Conservation (phyloP, 441 rosid species). For the Isatis lusitanica region DNA sequence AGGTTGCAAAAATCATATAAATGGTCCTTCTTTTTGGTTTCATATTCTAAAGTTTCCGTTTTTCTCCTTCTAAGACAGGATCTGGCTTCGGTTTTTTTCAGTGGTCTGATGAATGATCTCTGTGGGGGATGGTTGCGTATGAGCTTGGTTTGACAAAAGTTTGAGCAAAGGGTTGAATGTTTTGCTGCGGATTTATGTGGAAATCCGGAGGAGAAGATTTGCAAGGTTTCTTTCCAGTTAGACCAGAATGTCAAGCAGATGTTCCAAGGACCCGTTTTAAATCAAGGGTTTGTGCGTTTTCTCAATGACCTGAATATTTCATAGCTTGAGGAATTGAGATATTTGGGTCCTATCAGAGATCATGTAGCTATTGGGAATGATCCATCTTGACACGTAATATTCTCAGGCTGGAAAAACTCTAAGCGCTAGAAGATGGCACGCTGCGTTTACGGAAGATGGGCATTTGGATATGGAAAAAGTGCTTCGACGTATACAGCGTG, state of each 20-base stretch:
- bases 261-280: conserved; percentile 73
- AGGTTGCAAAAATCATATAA: background rate
- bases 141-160: background rate
- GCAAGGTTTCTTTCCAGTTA: conserved; percentile 66
- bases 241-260: conserved; percentile 65
- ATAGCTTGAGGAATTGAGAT: background rate
- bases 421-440: conserved; percentile 86
- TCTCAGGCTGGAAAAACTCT: conserved; percentile 87
- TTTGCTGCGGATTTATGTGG: conserved; percentile 34
- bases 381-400: background rate
- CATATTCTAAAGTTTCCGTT: background rate
- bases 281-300: conserved; percentile 55
- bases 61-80: background rate
- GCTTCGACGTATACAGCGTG: conserved; percentile 85
- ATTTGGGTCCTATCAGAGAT: background rate
- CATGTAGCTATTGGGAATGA: background rate
- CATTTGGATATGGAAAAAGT: conserved; percentile 81
- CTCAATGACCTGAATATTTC: background rate
- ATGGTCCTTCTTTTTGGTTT: background rate
- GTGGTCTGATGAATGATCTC: conserved; percentile 21
- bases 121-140: conserved; percentile 35
- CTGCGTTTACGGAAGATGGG: conserved; percentile 81
- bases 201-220: conserved; percentile 61
- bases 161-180: conserved; percentile 18
- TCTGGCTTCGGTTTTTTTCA: background rate